These are phyloP conservation scores for Camelina sativa DNA, from an alignment of 345 rosid genomes.

Conservation along the genomic window DNA sequence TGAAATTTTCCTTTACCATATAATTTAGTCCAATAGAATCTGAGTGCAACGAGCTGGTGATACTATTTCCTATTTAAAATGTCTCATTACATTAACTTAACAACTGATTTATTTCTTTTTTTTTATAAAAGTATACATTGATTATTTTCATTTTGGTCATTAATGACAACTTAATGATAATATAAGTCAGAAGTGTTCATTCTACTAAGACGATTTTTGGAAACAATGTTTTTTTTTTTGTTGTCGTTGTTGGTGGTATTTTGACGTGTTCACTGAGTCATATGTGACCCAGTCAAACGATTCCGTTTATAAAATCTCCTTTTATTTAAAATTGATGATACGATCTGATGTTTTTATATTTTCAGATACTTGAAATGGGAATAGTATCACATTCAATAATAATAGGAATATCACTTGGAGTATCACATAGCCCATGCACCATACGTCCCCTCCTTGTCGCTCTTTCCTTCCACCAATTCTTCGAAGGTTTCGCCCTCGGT, in stretches of 20 bases:
- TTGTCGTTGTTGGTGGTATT: not conserved
- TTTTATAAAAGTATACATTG: not conserved
- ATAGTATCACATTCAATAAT: conserved; percentile 90
- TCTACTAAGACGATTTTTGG: not conserved
- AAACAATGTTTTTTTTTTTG: not conserved
- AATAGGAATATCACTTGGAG: conserved; percentile 89
- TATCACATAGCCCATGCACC: conserved; percentile 84
- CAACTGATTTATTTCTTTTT: not conserved
- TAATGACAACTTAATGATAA: not conserved
- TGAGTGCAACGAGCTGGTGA: not conserved
- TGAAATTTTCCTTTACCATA: not conserved
- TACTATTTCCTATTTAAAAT: not conserved
- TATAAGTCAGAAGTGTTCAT: not conserved
- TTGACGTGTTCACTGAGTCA: not conserved
- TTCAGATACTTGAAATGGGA: conserved; percentile 90
- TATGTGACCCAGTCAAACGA: not conserved
- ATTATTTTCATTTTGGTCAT: not conserved
- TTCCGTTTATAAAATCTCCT: not conserved
- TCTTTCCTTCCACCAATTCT: conserved; percentile 89
- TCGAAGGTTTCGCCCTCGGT: conserved; percentile 96
- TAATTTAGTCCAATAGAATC: not conserved
- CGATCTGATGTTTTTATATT: not conserved
- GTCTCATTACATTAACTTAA: not conserved
- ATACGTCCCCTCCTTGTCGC: conserved; percentile 88
- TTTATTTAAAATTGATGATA: not conserved